Base-by-base conservation (phyloP, 371 early-diverging fungal genomes). In the Parasitella parasitica region DNA sequence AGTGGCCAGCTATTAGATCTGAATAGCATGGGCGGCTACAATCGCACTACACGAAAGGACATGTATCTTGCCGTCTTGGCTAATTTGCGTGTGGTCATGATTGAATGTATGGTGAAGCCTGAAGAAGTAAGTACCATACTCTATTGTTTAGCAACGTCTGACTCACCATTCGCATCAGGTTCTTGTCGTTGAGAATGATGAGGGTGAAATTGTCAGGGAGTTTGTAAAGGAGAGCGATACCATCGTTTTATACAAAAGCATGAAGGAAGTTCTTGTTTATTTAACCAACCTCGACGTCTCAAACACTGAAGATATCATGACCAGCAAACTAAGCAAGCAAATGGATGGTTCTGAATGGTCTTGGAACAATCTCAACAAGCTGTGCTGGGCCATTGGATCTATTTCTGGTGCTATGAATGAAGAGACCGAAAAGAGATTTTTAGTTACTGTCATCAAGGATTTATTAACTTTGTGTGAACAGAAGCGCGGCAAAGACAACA, bases 371-470 rank as follows among this genome's bases (percentile, higher is more conserved):
- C 80, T 99, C 30, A 99, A 99, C 84, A 94, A 93, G 73, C 84
- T 99, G 8, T 99, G 99, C 77, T 99, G 99, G 99, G 96, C 99
- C 8, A 93, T 99, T 64, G 99, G 99, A 54, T 97, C 97, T 5
- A 98, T 99, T 61, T 91, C 94, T 26, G 98, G 97, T 41, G 94
- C 98, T 18, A 96, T 99, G 93, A 85, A 82, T 64, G 96, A 97
- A 80, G 96, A 97, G 28, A 86, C 91, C 16, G 99, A 99, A 75
- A 97, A 97, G 73, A 83, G 92, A n/a, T 99, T 99, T 84, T 84
- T 99, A 72, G 97, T 99, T 9, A 89, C 87, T 18, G 96, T 98
- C 49, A 96, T 99, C 80, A 99, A 98, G 80, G 96, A 97, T 59
- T 79, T 99, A 27, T 83, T 99, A 35, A 87, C 88, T 43, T 76